Evolutionary conservation across 768 basidiomycete genomes (phyloP).

Genomic region (Leccinellum luteum): DNA sequence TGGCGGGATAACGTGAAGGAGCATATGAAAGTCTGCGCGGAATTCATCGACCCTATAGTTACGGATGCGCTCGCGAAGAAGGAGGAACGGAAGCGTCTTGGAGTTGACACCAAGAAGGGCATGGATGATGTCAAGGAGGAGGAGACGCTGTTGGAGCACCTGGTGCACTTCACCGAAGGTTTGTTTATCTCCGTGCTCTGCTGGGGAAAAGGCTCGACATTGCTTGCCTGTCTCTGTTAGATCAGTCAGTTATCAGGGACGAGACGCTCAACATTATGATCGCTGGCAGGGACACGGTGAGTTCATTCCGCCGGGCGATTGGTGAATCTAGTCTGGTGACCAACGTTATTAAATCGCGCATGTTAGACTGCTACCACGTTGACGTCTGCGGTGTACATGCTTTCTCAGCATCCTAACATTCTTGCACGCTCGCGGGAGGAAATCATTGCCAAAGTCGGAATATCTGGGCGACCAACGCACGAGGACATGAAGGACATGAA

Average conservation of each 20-base stretch:
- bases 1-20: conserved; percentile 40
- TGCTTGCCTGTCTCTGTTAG: conserved; percentile 24
- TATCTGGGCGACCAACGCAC: conserved; percentile 45
- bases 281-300: conserved; percentile 43
- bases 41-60: conserved; percentile 50
- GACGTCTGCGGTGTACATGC: conserved; percentile 40
- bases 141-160: conserved; percentile 48
- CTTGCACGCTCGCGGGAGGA: conserved; percentile 51
- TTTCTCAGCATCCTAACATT: conserved; percentile 52
- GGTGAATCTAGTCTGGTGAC: not conserved
- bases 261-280: conserved; percentile 30
- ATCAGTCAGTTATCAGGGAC: conserved; percentile 21
- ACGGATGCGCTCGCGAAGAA: conserved; percentile 40
- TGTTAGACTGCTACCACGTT: conserved; percentile 31
- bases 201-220: not conserved
- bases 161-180: conserved; percentile 53
- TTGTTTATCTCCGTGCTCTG: conserved; percentile 18
- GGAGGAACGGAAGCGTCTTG: conserved; percentile 11
- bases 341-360: not conserved
- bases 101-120: conserved; percentile 1
- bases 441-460: conserved; percentile 51
- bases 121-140: conserved; percentile 36
- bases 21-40: conserved; percentile 40
- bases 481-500: conserved; percentile 62
- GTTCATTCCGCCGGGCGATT: conserved; percentile 1